Percentiles rank a stretch among this genome's conserved stretches.
phyloP scores from a whole-genome alignment of 768 basidiomycete species.

The Auricularia heimuer region DNA sequence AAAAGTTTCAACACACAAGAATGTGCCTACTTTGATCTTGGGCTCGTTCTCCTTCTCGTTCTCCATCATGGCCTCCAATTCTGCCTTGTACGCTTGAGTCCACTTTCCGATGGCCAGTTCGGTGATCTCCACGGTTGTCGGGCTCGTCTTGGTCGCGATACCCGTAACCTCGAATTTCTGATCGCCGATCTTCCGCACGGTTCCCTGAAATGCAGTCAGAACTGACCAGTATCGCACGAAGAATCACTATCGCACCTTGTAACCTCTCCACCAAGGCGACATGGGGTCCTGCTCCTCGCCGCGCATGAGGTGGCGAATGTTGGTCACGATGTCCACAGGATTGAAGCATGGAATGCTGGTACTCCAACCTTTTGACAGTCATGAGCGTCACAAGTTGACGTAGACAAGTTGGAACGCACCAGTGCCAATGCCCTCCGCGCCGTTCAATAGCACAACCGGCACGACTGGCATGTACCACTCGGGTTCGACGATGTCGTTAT shows the following conservation, averaged over 20 bases:
- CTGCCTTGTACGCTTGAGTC: conserved; percentile 89
- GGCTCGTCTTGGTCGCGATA: conserved; percentile 61
- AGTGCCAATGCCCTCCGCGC: conserved; percentile 95
- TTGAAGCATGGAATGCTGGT: conserved; percentile 89
- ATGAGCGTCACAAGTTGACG: not conserved
- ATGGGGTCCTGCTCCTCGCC: conserved; percentile 77
- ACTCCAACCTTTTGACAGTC: conserved; percentile 70
- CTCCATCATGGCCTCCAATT: conserved; percentile 74
- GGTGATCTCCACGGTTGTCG: conserved; percentile 87
- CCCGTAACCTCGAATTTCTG: conserved; percentile 83
- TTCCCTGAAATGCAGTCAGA: conserved; percentile 40
- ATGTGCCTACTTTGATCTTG: conserved; percentile 52
- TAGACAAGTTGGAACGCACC: conserved; percentile 34
- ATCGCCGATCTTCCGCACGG: conserved; percentile 69
- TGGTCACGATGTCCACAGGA: conserved; percentile 79
- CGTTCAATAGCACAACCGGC: conserved; percentile 85
- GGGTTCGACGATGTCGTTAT: conserved; percentile 79
- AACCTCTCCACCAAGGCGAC: conserved; percentile 97
- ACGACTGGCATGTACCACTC: conserved; percentile 89
- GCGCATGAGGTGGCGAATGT: conserved; percentile 77
- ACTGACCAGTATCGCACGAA: not conserved
- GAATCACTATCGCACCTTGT: conserved; percentile 28
- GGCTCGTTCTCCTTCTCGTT: conserved; percentile 73
- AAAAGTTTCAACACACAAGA: not conserved
- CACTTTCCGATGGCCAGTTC: conserved; percentile 93